These are phyloP conservation scores for Paraglomus brasilianum DNA, from an alignment of 192 early-diverging fungal species.

Conservation along the genomic window DNA sequence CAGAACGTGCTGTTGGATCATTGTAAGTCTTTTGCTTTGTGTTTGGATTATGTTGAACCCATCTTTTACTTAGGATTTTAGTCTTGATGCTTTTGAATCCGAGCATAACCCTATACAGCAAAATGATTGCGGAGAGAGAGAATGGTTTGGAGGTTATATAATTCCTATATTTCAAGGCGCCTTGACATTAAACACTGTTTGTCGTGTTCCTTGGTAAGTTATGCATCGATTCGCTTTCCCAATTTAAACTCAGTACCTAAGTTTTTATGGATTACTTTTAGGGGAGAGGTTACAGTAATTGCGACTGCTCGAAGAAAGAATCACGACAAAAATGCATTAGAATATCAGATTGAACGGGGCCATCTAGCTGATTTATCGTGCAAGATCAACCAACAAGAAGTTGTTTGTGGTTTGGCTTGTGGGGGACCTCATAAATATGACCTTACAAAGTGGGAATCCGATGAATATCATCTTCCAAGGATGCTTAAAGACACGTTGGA, in stretches of 20 bases:
- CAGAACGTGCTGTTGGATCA: slow-evolving; percentile 19
- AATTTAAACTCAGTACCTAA: neutral
- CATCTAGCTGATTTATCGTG: slow-evolving; percentile 29
- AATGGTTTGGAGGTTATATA: slow-evolving; percentile 28
- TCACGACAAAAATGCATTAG: slow-evolving; percentile 23
- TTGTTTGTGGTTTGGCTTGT: slow-evolving; percentile 31
- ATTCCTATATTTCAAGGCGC: slow-evolving; percentile 34
- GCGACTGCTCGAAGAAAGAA: slow-evolving; percentile 18
- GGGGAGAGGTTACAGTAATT: slow-evolving; percentile 13
- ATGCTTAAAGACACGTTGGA: slow-evolving; percentile 28
- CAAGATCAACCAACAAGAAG: slow-evolving; percentile 8
- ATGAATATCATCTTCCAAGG: slow-evolving; percentile 13
- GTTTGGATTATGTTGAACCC: neutral
- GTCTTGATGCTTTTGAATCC: slow-evolving; percentile 29
- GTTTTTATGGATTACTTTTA: slow-evolving; percentile 17
- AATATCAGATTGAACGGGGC: slow-evolving; percentile 24
- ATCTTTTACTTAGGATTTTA: slow-evolving; percentile 19
- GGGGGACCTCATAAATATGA: slow-evolving; percentile 30
- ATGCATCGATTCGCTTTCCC: slow-evolving; percentile 6
- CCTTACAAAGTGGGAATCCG: slow-evolving; percentile 21
- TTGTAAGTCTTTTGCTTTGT: slow-evolving; percentile 28
- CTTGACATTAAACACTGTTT: slow-evolving; percentile 24
- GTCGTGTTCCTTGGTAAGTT: slow-evolving; percentile 29
- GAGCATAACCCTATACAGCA: slow-evolving; percentile 25
- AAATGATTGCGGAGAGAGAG: slow-evolving; percentile 24